These are phyloP conservation scores for Phaffia rhodozyma DNA, from an alignment of 1,284 basidiomycete genomes.

Conservation along the genomic window DNA sequence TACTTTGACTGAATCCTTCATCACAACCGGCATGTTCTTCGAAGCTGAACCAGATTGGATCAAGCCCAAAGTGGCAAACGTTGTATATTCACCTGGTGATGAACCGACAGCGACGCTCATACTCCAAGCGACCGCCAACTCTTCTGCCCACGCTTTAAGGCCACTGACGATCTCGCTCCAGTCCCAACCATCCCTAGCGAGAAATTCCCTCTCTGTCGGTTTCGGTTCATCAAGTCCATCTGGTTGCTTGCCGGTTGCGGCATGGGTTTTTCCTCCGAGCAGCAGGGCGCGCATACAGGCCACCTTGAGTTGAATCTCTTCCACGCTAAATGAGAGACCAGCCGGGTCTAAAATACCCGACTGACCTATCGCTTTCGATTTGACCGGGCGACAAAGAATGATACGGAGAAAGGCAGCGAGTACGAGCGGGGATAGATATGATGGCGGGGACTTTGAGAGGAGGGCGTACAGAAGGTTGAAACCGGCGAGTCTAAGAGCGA, in stretches of 20 bases:
- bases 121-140: constrained; percentile 2
- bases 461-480: constrained; percentile 1
- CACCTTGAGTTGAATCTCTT: constrained; percentile 1
- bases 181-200: constrained; percentile 9
- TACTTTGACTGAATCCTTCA: too few relatives aligned
- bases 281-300: not conserved
- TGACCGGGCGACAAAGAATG: not conserved
- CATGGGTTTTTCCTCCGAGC: not conserved
- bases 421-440: not conserved
- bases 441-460: not conserved
- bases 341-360: too few relatives aligned
- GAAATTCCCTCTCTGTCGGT: not conserved
- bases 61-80: too few relatives aligned
- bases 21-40: too few relatives aligned
- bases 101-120: not conserved
- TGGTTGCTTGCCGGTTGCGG: too few relatives aligned
- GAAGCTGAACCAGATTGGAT: too few relatives aligned
- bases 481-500: constrained; percentile 1
- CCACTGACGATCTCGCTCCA: constrained; percentile 6
- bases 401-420: not conserved
- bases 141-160: constrained; percentile 5
- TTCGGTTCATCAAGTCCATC: not conserved
- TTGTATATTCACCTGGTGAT: not conserved
- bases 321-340: not conserved
- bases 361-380: not conserved